Conservation (phyloP, 1,139 yeast species). For the Debaryomyces singareniensis region DNA sequence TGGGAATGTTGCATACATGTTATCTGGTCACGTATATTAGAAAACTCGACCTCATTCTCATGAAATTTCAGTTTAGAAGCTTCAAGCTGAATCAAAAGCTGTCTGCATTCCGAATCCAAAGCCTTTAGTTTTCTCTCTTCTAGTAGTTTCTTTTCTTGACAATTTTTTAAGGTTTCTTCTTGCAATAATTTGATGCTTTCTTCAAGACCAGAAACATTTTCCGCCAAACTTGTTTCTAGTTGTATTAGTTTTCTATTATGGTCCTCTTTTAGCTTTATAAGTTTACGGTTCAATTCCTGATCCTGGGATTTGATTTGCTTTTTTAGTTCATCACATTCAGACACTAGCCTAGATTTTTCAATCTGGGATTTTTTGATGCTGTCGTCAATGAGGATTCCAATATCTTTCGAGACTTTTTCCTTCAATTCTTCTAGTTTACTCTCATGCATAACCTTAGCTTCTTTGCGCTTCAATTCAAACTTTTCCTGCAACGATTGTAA, state of each 20-base stretch:
- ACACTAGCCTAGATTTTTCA: conserved; percentile 8
- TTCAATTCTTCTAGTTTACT: conserved; percentile 29
- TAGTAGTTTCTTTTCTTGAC: conserved; percentile 2
- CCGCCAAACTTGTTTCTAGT: conserved; percentile 17
- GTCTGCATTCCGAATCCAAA: conserved; percentile 5
- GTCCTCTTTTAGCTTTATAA: conserved; percentile 22
- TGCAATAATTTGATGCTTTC: conserved; percentile 11
- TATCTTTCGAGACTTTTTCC: conserved; percentile 25
- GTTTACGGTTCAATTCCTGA: conserved; percentile 16
- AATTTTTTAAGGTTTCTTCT: conserved; percentile 4
- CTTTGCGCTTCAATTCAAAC: conserved; percentile 26
- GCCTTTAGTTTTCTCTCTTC: conserved; percentile 3
- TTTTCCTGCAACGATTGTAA: conserved; percentile 25
- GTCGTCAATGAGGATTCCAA: conserved; percentile 27
- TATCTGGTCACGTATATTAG: conserved; percentile 10
- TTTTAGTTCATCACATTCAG: conserved; percentile 4
- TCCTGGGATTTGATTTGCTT: conserved; percentile 12
- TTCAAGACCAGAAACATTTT: conserved; percentile 10
- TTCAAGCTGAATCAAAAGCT: conserved; percentile 5
- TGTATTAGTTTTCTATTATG: conserved; percentile 15
- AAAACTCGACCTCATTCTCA: conserved; percentile 17
- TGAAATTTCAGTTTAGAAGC: conserved; percentile 9
- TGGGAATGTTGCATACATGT: conserved; percentile 6
- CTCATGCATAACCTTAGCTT: conserved; percentile 25
- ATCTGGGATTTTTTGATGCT: conserved; percentile 21